Evolutionary conservation across 306 rosid species (phyloP).

Genomic region (peach (Prunus persica)): Prunus_persica_NCBIv2 NC_034009.1:24734501-24735000

Average conservation of each 20-base stretch:
- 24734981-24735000: background rate
- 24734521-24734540: background rate
- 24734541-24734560: background rate
- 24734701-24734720: constrained; percentile 1
- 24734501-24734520: background rate
- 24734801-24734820: background rate
- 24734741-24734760: background rate
- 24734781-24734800: background rate
- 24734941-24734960: background rate
- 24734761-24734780: too few species aligned
- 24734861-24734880: background rate
- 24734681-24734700: background rate
- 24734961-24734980: background rate
- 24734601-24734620: background rate
- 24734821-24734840: background rate
- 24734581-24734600: background rate
- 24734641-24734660: background rate
- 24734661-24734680: background rate
- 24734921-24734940: background rate
- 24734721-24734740: background rate
- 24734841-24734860: background rate
- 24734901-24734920: background rate
- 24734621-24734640: background rate
- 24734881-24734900: background rate
- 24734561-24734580: too few species aligned